Base-by-base conservation (phyloP, 345 rosid genomes). In the Iberis pinnata region DNA sequence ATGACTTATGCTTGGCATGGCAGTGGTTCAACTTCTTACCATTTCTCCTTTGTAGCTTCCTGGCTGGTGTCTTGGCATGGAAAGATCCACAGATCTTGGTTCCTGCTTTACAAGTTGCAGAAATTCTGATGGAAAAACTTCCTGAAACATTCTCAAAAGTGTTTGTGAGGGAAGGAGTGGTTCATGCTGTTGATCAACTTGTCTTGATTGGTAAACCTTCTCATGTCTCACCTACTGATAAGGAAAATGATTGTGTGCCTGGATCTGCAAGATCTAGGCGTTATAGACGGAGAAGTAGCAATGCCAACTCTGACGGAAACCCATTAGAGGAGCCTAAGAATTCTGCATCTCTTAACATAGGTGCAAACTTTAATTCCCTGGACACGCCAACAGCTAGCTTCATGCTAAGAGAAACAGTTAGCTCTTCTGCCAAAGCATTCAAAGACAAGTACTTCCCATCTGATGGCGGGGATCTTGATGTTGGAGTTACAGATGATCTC, bases 11-110 rank as follows among this genome's bases (percentile, higher is more conserved):
- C 43, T 25, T 17, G 29, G 31, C 56, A 24, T 62, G 59, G 18
- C 31, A 16, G 15, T 15, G 9, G 36, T 33, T 39, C 35, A 62
- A 25, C 43, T 31, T 41, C 29, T 52, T 68, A 41, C 47, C 32
- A 29, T 55, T 69, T 18, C 18, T 46, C 19, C 61, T 64, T 61
- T 65, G 36, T 56, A 93, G 99, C 69, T 88, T 88, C 76, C 69
- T 93, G 69, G 97, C 99, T 66, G 97, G 99, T 71, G 86, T 93
- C 52, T 75, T 93, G 66, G 99, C 99, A 42, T 93, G 97, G 99
- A 93, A 93, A 80, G 97, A 88, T 74, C 99, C 99, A 18, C 89
- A 83, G 35, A 96, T 88, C 43, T 70, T 93, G 81, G 81, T 93
- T 76, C 99, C 97, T 74, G 77, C 99, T 6, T 86, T 93, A 20